Conservation (phyloP, 768 basidiomycete genomes). For the Boletus speciosus region DNA sequence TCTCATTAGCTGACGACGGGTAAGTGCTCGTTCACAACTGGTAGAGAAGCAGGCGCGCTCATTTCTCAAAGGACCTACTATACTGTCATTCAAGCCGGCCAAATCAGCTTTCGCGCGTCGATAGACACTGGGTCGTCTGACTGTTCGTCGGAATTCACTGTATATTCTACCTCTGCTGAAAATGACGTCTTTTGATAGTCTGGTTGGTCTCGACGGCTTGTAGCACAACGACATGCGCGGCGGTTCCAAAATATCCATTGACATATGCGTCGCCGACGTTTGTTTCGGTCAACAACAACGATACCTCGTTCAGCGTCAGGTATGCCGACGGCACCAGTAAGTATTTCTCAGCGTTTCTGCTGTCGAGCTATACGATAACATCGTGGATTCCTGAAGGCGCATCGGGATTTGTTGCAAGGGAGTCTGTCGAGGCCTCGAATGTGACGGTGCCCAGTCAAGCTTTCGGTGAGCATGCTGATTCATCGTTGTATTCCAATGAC, state of each 20-base stretch:
- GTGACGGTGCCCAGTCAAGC: slow-evolving; percentile 58
- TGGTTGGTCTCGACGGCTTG: slow-evolving; percentile 72
- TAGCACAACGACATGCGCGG: slow-evolving; percentile 48
- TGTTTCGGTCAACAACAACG: slow-evolving; percentile 54
- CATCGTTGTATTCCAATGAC: background rate
- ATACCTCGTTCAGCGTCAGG: slow-evolving; percentile 52
- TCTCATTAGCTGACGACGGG: slow-evolving; percentile 47
- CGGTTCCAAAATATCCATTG: slow-evolving; percentile 69
- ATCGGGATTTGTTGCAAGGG: slow-evolving; percentile 67
- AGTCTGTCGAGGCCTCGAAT: slow-evolving; percentile 58
- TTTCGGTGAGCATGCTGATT: slow-evolving; percentile 50
- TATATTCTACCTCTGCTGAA: background rate
- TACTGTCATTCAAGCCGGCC: slow-evolving; percentile 54
- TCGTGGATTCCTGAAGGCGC: slow-evolving; percentile 41
- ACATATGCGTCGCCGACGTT: slow-evolving; percentile 65
- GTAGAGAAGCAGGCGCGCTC: background rate
- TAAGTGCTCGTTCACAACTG: slow-evolving; percentile 38
- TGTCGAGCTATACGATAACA: background rate
- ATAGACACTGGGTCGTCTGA: slow-evolving; percentile 67
- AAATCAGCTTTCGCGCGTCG: slow-evolving; percentile 62
- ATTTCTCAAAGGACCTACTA: slow-evolving; percentile 58
- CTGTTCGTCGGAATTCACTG: slow-evolving; percentile 13
- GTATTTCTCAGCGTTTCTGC: slow-evolving; percentile 22
- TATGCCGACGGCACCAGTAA: slow-evolving; percentile 71
- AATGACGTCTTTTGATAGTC: slow-evolving; percentile 38